Conservation (phyloP, 257 asterid species). For the Cynanchum wilfordii region DNA sequence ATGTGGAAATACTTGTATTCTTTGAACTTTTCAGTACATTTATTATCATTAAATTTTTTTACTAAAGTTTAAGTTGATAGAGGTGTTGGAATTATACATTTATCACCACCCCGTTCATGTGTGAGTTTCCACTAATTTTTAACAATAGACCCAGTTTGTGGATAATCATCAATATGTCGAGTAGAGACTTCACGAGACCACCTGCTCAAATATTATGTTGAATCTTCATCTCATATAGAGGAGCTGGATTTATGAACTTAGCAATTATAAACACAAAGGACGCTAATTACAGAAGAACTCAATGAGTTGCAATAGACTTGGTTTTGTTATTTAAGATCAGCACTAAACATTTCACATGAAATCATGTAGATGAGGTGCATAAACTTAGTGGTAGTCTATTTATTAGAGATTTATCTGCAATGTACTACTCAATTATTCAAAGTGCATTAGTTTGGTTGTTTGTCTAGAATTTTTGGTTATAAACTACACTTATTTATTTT, state of each 20-base stretch:
- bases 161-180: too few relatives aligned
- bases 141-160: too few relatives aligned
- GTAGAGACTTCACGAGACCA: too few relatives aligned
- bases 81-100: too few relatives aligned
- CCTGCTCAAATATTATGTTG: too few relatives aligned
- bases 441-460: not conserved
- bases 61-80: too few relatives aligned
- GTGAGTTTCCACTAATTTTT: too few relatives aligned
- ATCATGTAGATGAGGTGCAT: not conserved
- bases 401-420: not conserved
- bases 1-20: not conserved
- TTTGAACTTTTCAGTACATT: not conserved
- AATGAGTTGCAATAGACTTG: not conserved
- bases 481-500: slow-evolving; percentile 6
- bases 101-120: too few relatives aligned
- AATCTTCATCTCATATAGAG: too few relatives aligned
- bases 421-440: not conserved
- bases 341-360: not conserved
- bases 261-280: not conserved
- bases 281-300: not conserved
- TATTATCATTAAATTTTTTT: too few relatives aligned
- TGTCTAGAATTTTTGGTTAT: slow-evolving; percentile 7
- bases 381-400: not conserved
- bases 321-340: not conserved
- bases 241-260: not conserved